Conservation (phyloP, 345 rosid genomes). For the Rhodamnia rubescens region DNA sequence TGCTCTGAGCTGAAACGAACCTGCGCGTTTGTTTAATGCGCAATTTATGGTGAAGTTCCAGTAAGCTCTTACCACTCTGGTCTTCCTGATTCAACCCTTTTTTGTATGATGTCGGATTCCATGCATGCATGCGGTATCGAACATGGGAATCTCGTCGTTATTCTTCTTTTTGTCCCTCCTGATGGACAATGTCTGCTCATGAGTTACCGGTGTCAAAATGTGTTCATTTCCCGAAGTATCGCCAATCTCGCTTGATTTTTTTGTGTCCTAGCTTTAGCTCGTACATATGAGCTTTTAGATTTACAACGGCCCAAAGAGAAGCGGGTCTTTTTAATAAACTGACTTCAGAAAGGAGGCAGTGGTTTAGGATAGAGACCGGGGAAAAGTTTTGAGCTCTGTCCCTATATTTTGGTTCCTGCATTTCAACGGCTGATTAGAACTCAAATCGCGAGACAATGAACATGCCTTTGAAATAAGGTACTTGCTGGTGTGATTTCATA, state of each 20-base stretch:
- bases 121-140: constrained; percentile 77
- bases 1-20: constrained; percentile 9
- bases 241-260: not conserved
- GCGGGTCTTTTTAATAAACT: not conserved
- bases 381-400: not conserved
- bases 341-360: not conserved
- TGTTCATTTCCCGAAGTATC: not conserved
- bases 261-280: not conserved
- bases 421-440: constrained; percentile 63
- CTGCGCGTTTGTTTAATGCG: constrained; percentile 57
- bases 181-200: constrained; percentile 88
- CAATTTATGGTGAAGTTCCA: constrained; percentile 71
- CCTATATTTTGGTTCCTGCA: constrained; percentile 24
- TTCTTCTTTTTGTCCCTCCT: constrained; percentile 88
- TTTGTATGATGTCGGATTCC: constrained; percentile 67
- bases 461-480: constrained; percentile 68
- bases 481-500: not conserved
- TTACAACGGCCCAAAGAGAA: not conserved
- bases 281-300: not conserved
- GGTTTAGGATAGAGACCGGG: not conserved
- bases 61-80: constrained; percentile 81
- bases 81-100: constrained; percentile 81
- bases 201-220: constrained; percentile 60
- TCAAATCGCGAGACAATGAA: constrained; percentile 76
- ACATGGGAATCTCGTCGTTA: constrained; percentile 84